A percentile compares a stretch with the other conserved stretches of the same genome.
Evolutionary conservation across 208 protist genomes (phyloP).

Genomic region (Wallacemonas sp.): DNA sequence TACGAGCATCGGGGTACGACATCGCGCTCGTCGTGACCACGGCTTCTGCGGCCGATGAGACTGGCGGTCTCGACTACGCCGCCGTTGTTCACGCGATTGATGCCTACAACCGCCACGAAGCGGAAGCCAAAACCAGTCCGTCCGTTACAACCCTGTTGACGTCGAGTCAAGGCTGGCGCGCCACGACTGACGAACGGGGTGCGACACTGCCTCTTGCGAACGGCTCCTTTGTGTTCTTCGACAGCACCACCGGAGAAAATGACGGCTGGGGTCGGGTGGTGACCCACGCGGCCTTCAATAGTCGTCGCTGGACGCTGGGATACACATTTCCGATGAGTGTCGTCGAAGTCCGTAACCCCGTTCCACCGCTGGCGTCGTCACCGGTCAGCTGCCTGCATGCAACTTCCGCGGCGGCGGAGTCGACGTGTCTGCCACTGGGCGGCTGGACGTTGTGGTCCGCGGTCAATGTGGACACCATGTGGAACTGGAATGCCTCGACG

Average conservation of each 20-base stretch:
- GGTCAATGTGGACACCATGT: constrained; percentile 21
- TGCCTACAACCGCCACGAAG: not conserved
- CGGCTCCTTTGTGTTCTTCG: not conserved
- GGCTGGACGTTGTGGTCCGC: constrained; percentile 35
- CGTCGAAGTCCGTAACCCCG: constrained; percentile 25
- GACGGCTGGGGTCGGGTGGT: constrained; percentile 18
- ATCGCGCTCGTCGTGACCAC: not conserved
- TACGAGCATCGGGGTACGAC: not conserved
- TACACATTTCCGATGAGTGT: constrained; percentile 19
- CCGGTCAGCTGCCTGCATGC: not conserved
- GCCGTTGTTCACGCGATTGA: not conserved
- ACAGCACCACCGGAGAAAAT: not conserved
- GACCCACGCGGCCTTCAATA: constrained; percentile 24
- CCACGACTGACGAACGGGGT: too few relatives aligned
- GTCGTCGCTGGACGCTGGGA: constrained; percentile 19
- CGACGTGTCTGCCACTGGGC: constrained; percentile 19
- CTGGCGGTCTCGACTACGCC: not conserved
- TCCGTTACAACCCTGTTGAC: not conserved
- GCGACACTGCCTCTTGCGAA: not conserved
- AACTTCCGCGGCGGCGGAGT: not conserved
- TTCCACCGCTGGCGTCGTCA: not conserved
- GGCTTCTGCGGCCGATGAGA: not conserved
- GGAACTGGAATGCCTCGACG: constrained; percentile 16
- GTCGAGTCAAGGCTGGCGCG: not conserved
- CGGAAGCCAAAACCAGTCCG: not conserved